Conservation (phyloP, 1,284 basidiomycete species). For the Wolfiporia cocos region DNA sequence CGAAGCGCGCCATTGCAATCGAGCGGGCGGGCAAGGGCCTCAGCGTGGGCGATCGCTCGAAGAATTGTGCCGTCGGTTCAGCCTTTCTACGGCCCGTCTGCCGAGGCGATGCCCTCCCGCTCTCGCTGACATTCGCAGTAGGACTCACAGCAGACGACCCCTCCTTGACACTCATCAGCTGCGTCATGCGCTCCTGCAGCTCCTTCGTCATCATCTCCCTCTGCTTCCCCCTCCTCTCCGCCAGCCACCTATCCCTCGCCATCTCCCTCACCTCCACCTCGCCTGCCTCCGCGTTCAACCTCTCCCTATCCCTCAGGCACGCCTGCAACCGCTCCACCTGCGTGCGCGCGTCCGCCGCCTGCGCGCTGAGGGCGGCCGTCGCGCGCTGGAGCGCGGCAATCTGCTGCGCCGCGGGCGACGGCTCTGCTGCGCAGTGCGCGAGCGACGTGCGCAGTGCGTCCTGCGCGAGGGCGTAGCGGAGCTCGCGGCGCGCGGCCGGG, state of each 20-base stretch:
- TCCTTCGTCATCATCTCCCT: constrained; percentile 47
- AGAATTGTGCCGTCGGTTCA: constrained; percentile 16
- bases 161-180: neutral
- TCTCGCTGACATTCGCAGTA: constrained; percentile 5
- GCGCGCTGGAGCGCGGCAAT: constrained; percentile 39
- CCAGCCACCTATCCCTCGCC: too few relatives aligned
- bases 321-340: constrained; percentile 34
- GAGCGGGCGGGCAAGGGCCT: constrained; percentile 7
- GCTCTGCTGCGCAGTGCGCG: constrained; percentile 21
- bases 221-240: constrained; percentile 30
- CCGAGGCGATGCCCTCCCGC: constrained; percentile 1
- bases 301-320: too few relatives aligned
- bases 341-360: constrained; percentile 39
- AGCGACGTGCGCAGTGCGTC: constrained; percentile 30
- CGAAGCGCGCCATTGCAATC: constrained; percentile 2
- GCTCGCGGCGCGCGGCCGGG: constrained; percentile 9
- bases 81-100: constrained; percentile 10
- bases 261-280: constrained; percentile 17
- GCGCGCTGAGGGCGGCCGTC: constrained; percentile 33
- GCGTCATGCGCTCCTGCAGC: constrained; percentile 15
- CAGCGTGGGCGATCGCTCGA: constrained; percentile 18
- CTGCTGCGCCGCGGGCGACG: constrained; percentile 38
- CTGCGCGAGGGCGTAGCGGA: constrained; percentile 36
- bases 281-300: constrained; percentile 19
- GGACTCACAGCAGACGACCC: constrained; percentile 4